These are phyloP conservation scores for Coelastrella sp. DNA, from an alignment of 139 green algal genomes.

Conservation along the genomic window DNA sequence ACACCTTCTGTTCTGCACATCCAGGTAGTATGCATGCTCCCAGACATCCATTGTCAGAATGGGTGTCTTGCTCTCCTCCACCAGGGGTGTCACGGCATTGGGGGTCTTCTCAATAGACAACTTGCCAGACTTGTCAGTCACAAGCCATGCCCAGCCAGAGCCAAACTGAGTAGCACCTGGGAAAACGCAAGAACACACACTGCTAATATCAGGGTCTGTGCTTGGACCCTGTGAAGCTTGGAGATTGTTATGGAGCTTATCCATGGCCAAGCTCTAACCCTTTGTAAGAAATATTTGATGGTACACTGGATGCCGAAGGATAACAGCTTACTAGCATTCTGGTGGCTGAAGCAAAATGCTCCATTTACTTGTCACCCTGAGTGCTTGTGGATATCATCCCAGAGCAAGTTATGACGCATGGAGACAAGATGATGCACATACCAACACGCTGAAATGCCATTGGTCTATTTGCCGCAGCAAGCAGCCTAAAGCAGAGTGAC, in stretches of 20 bases:
- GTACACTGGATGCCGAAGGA: background rate
- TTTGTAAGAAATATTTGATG: no score
- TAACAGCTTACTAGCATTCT: background rate
- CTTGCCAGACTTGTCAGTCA: slow-evolving; percentile 68
- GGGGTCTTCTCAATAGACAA: slow-evolving; percentile 80
- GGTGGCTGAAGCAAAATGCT: background rate
- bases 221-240: no score
- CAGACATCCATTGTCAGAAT: slow-evolving; percentile 81
- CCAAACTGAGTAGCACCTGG: slow-evolving; percentile 78
- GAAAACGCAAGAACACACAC: background rate
- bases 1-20: slow-evolving; percentile 83
- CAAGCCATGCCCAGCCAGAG: slow-evolving; percentile 89
- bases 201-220: no score
- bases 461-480: background rate
- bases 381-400: background rate
- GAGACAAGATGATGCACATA: background rate
- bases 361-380: background rate
- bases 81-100: slow-evolving; percentile 86
- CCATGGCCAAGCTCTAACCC: background rate
- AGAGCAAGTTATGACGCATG: background rate
- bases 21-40: slow-evolving; percentile 81
- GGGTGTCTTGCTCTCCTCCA: slow-evolving; percentile 72
- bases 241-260: no score
- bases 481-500: background rate
- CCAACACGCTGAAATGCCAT: no score